Evolutionary conservation across 2,329 filamentous ascomycete genomes (phyloP), one percentile per base, ranked within the genome.

Genomic region (Huntiella moniliformis): DNA sequence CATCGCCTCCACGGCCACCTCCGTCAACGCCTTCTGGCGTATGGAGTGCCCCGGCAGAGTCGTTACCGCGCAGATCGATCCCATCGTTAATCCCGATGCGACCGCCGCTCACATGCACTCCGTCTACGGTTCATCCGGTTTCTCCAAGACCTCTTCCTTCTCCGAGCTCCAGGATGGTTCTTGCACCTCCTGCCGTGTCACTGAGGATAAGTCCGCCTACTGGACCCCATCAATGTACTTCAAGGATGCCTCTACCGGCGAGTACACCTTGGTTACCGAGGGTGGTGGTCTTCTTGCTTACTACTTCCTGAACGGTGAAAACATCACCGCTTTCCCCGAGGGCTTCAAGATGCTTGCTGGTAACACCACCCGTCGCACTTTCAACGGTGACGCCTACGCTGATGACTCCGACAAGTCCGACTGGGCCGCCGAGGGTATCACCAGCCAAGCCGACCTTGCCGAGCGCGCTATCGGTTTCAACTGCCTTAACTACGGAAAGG

Each of bases 381-480:
- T 82, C 62, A 74, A 73, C 8, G 70, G 78, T 0, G 71, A 83
- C 51, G 78, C 78, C 2, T 74, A 74, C 53, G 66, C 73, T 35
- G 70, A 74, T 17, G 74, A 79, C 52, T 67, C 74, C 2, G 63
- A 64, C 50, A 83, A 85, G 62, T 85, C 82, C 10, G 52, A 61
- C 17, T 95, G 87, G 87, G 61, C 61, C 17, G 57, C 61, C 2
- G 64, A 75, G 4, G 73, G 79, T 50, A 71, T 73, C 55, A 80
- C 78, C 8, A 61, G 57, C 40, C 86, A 93, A 64, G 60, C 62
- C 12, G 73, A 77, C 44, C 71, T 95, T 34, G 65, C 64, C 43
- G 81, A 93, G 66, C 85, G 87, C 51, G 84, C 87, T 7, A 55
- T 95, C 22, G 88, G 91, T 3, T 94, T 94, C 73, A 96, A 96